A percentile compares a stretch with the other conserved stretches of the same genome.
phyloP scores from a whole-genome alignment of 805 yeast species.

The Ogataea degrootiae region DNA sequence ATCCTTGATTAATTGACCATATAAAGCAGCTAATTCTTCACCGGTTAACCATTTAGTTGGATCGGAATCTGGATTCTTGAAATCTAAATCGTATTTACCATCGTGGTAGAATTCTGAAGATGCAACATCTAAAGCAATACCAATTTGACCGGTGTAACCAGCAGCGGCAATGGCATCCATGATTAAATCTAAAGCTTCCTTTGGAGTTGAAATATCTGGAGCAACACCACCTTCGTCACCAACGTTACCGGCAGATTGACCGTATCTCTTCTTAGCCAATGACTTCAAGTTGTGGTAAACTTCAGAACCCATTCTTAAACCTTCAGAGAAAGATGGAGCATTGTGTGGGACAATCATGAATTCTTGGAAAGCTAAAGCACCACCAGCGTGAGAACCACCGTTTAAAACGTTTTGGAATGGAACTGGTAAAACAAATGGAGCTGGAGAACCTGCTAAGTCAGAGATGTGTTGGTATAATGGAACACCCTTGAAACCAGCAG shows the following conservation, averaged over 20 bases:
- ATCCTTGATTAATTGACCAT: slow-evolving; percentile 71
- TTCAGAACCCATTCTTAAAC: slow-evolving; percentile 94
- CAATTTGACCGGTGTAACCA: slow-evolving; percentile 91
- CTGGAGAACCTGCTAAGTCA: slow-evolving; percentile 68
- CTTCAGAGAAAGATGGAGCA: slow-evolving; percentile 89
- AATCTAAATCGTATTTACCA: slow-evolving; percentile 96
- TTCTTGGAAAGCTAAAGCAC: slow-evolving; percentile 98
- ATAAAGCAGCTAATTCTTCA: slow-evolving; percentile 78
- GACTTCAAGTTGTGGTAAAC: slow-evolving; percentile 96
- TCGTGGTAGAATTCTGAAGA: slow-evolving; percentile 97
- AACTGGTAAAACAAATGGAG: slow-evolving; percentile 93
- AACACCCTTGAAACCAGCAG: slow-evolving; percentile 91
- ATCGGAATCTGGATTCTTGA: slow-evolving; percentile 95
- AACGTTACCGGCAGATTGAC: slow-evolving; percentile 98
- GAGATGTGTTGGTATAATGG: slow-evolving; percentile 93
- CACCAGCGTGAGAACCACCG: slow-evolving; percentile 99
- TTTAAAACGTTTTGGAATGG: slow-evolving; percentile 98
- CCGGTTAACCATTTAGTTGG: slow-evolving; percentile 87
- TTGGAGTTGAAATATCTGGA: slow-evolving; percentile 92
- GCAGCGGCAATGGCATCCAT: slow-evolving; percentile 84
- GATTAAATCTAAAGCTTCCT: slow-evolving; percentile 95
- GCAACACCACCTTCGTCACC: slow-evolving; percentile 99
- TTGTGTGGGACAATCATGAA: slow-evolving; percentile 98
- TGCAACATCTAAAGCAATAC: slow-evolving; percentile 94
- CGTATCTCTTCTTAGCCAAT: slow-evolving; percentile 90